phyloP scores from a whole-genome alignment of 1,284 basidiomycete genomes.

The Sutorius eximius region DNA sequence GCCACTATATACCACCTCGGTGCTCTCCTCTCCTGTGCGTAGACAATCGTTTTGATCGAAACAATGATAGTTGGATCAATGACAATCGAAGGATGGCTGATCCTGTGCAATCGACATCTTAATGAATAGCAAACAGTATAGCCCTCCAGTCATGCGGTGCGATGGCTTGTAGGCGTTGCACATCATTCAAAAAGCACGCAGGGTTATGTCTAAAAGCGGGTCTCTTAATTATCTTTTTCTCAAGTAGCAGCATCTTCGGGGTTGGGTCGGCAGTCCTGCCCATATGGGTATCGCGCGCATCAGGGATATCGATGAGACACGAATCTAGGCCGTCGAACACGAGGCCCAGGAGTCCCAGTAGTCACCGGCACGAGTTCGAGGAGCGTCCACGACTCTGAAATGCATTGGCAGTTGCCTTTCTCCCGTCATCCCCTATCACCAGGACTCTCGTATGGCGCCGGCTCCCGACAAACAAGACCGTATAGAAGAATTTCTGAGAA shows the following conservation, averaged over 20 bases:
- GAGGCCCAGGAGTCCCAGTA: neutral
- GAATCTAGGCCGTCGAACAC: neutral
- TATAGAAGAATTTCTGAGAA: slow-evolving; percentile 25
- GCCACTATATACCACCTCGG: neutral
- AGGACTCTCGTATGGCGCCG: too few species aligned
- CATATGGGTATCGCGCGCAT: neutral
- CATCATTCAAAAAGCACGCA: too few species aligned
- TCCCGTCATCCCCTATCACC: too few species aligned
- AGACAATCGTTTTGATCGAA: neutral
- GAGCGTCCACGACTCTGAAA: too few species aligned
- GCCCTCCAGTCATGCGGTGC: neutral
- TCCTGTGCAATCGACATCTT: neutral
- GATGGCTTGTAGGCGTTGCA: too few species aligned
- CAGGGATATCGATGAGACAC: neutral
- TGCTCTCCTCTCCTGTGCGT: neutral
- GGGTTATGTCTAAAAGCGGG: too few species aligned
- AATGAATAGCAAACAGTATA: neutral
- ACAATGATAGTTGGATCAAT: neutral
- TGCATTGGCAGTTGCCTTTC: too few species aligned
- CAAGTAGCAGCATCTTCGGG: too few species aligned
- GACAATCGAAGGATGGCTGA: neutral
- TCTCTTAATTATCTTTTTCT: too few species aligned
- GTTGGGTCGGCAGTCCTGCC: neutral
- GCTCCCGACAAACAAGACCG: slow-evolving; percentile 6
- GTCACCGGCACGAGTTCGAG: too few species aligned